Conservation (phyloP, 768 basidiomycete genomes). For the Tylopilus vinaceipallidus region DNA sequence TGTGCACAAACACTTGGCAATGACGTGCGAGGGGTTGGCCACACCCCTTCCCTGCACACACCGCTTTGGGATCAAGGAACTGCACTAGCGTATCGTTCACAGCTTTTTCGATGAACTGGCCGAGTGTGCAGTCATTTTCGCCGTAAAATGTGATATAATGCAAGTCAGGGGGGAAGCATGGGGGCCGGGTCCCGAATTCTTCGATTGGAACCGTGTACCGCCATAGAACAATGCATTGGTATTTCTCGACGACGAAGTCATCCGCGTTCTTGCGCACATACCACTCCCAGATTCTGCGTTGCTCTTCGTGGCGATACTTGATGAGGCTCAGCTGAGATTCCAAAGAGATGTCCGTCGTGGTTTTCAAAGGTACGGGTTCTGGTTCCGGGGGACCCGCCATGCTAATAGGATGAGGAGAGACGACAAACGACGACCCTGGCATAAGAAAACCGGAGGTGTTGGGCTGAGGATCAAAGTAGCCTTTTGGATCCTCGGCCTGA, state of each 20-base stretch:
- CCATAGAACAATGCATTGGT: constrained; percentile 82
- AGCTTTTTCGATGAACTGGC: constrained; percentile 86
- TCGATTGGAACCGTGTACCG: constrained; percentile 77
- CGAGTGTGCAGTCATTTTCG: constrained; percentile 88
- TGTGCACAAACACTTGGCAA: constrained; percentile 89
- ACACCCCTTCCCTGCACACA: constrained; percentile 84
- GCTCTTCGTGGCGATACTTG: constrained; percentile 82
- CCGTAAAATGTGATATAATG: constrained; percentile 86
- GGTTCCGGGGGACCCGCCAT: constrained; percentile 33
- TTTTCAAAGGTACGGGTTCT: constrained; percentile 50
- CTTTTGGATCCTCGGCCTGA: constrained; percentile 32
- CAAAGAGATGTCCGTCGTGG: constrained; percentile 63
- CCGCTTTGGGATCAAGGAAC: constrained; percentile 68
- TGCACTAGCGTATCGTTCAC: constrained; percentile 67
- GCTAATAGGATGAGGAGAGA: constrained; percentile 31
- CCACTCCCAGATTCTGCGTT: constrained; percentile 93
- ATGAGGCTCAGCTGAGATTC: constrained; percentile 71
- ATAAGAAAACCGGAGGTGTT: constrained; percentile 28
- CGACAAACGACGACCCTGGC: constrained; percentile 30
- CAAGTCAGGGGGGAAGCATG: constrained; percentile 75
- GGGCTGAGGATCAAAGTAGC: constrained; percentile 45
- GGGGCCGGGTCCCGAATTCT: constrained; percentile 63
- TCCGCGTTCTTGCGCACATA: constrained; percentile 83
- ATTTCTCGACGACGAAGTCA: constrained; percentile 88
- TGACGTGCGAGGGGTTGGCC: constrained; percentile 79